Percentiles rank a stretch among this genome's conserved stretches.
Conservation (phyloP, 306 rosid species). For the Ochetophila trinervis region DNA sequence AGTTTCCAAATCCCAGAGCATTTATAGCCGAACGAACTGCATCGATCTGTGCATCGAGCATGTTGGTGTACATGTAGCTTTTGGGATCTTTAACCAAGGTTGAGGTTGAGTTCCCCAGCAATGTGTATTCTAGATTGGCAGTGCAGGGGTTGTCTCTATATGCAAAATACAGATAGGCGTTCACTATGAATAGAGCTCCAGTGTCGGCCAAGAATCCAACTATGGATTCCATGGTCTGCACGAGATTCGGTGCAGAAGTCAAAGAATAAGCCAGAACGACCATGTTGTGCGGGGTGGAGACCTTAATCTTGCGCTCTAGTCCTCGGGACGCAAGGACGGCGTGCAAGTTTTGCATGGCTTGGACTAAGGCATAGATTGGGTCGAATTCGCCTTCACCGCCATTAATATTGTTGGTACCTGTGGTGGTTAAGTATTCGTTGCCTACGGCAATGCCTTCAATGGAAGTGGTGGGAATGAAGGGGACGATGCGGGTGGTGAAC, state of each 20-base stretch:
- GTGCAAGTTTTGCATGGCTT: conserved; percentile 49
- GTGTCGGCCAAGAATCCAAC: conserved; percentile 45
- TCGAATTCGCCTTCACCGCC: too few relatives aligned
- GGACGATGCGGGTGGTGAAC: conserved; percentile 41
- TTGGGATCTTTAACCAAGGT: conserved; percentile 27
- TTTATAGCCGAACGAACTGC: conserved; percentile 36
- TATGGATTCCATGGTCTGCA: conserved; percentile 33
- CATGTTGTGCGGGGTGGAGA: conserved; percentile 55
- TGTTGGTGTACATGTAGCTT: conserved; percentile 41
- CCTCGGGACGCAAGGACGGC: conserved; percentile 32
- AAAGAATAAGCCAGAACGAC: conserved; percentile 46
- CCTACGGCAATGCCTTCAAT: conserved; percentile 47
- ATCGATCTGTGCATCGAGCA: conserved; percentile 56
- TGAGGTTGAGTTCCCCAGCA: conserved; percentile 34
- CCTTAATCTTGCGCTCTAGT: conserved; percentile 51
- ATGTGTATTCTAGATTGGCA: conserved; percentile 38
- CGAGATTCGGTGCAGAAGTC: conserved; percentile 33
- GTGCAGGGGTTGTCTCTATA: conserved; percentile 40
- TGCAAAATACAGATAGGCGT: conserved; percentile 20
- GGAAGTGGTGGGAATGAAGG: conserved; percentile 56
- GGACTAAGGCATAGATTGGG: conserved; percentile 31
- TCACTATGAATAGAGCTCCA: conserved; percentile 19
- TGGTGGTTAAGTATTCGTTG: conserved; percentile 44
- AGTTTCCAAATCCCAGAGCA: conserved; percentile 37
- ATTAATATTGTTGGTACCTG: neutral